A percentile compares a stretch with the other conserved stretches of the same genome.
phyloP scores from a whole-genome alignment of 1,284 basidiomycete genomes.

The Ceratobasidium sp. region DNA sequence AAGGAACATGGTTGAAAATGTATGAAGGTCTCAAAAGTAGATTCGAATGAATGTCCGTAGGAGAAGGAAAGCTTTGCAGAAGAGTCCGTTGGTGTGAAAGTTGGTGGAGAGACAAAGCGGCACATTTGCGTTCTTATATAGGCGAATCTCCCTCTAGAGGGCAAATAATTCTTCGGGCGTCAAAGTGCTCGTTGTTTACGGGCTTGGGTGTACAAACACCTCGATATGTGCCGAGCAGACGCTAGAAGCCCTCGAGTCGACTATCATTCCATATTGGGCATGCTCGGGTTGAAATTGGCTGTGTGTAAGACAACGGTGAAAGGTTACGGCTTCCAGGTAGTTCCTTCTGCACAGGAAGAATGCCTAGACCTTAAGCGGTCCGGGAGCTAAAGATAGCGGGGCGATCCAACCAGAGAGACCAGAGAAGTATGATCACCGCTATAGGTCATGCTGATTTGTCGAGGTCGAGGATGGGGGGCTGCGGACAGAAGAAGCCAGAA shows the following conservation, averaged over 20 bases:
- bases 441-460: background rate
- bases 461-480: background rate
- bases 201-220: background rate
- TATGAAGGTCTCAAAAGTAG: background rate
- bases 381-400: constrained; percentile 1
- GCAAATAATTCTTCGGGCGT: background rate
- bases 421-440: background rate
- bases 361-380: background rate
- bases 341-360: background rate
- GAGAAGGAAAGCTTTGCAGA: constrained; percentile 1
- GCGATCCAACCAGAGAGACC: background rate
- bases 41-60: background rate
- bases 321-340: background rate
- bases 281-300: background rate
- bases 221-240: background rate
- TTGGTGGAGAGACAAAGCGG: constrained; percentile 19
- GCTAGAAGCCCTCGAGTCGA: background rate
- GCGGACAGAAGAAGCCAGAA: constrained; percentile 29
- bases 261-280: background rate
- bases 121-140: constrained; percentile 21
- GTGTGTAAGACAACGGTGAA: background rate
- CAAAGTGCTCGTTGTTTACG: background rate
- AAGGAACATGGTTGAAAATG: constrained; percentile 12
- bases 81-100: constrained; percentile 9
- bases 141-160: background rate